Base-by-base conservation (phyloP, 805 yeast species). In the Candida tibetensis region DNA sequence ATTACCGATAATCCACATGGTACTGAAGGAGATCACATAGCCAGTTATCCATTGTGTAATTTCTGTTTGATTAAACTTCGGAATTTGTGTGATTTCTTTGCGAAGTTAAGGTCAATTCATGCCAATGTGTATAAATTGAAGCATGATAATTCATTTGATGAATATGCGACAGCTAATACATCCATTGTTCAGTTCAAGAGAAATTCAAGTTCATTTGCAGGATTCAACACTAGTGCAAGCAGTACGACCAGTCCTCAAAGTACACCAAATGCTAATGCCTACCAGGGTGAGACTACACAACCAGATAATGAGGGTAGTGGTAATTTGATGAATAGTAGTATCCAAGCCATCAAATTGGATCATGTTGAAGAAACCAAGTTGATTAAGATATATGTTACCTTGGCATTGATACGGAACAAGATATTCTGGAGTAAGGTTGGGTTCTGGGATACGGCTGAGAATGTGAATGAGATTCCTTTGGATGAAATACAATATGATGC, bases 351-450 rank as follows among this genome's bases (percentile, higher is more conserved):
- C 5, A 7, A 32, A 6, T 42, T 51, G 17, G 54, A 51, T 29
- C 37, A 39, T 8, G 48, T 34, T 3, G 66, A 64, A 30, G 73
- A 69, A 46, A 51, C 59, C 12, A 58, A 64, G 34, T 39, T 66
- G 36, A 55, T 66, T 40, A 69, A 69, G 44, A 49, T 68, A n/a
- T 90, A 95, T 85, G 38, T 63, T 30, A 57, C 64, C 47, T 46
- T 69, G 27, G 48, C 57, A 7, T 74, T 80, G 49, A 68, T 87
- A 15, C 75, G 95, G 37, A 76, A 77, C 29, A 82, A 83, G 53
- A 69, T 90, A 46, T 86, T 83, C 62, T 91, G 95, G 91, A 71
- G 95, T 6, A 79, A 87, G 46, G 59, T 82, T 16, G 97, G 97
- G 4, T 72, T 81, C 21, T 85, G 91, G 90, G 85, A 82, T 41